Evolutionary conservation across 331 rosid genomes (phyloP).

Genomic region (Erythrophleum ivorense): DNA sequence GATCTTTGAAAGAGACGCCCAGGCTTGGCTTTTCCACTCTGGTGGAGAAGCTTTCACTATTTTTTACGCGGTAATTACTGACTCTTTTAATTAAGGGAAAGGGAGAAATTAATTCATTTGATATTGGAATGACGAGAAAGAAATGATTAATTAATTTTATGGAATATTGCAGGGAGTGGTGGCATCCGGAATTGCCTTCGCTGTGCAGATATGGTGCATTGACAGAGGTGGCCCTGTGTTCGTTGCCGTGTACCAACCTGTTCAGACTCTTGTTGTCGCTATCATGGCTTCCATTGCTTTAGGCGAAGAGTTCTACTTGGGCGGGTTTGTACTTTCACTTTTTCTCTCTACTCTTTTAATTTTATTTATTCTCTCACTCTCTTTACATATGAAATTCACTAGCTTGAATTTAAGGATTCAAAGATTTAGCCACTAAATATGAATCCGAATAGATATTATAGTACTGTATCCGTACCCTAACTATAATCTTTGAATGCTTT

Average conservation of each 20-base stretch:
- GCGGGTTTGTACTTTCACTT: conserved; percentile 59
- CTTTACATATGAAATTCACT: no score
- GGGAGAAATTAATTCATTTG: background rate
- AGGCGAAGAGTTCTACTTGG: conserved; percentile 87
- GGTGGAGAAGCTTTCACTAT: conserved; percentile 85
- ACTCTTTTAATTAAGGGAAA: no score
- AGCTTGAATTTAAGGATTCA: no score
- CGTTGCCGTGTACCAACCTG: conserved; percentile 97
- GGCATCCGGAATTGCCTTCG: conserved; percentile 95
- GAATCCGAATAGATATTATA: background rate
- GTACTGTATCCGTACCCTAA: no score
- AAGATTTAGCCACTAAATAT: no score
- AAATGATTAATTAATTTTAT: background rate
- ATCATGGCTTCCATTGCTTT: conserved; percentile 87
- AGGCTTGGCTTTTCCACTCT: conserved; percentile 88
- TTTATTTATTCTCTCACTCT: background rate
- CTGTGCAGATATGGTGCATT: conserved; percentile 99
- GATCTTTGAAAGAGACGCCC: conserved; percentile 62
- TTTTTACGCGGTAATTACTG: conserved; percentile 66
- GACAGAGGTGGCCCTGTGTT: conserved; percentile 98
- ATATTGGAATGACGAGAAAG: background rate
- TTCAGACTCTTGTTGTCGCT: conserved; percentile 94
- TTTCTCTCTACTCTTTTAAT: background rate
- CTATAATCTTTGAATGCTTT: background rate
- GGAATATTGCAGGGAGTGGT: conserved; percentile 83